phyloP scores from a whole-genome alignment of 2,329 filamentous ascomycete species.

The Alternaria brassicae region DNA sequence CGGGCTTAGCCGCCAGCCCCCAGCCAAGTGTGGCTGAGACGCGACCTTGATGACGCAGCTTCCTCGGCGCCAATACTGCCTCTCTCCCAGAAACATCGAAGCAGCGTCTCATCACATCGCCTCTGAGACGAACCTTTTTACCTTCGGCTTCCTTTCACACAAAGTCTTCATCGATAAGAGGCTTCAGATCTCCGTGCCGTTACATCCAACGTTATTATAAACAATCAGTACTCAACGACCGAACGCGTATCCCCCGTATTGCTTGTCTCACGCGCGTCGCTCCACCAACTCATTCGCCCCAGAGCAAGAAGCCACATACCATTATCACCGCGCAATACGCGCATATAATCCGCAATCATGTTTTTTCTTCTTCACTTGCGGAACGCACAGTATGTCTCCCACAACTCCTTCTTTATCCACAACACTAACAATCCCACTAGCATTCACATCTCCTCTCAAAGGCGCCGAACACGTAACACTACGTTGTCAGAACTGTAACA shows the following conservation, averaged over 20 bases:
- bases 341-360: constrained; percentile 35
- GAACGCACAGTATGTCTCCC: constrained; percentile 54
- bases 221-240: neutral
- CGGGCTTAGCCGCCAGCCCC: constrained; percentile 3
- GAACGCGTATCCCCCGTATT: neutral
- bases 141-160: neutral
- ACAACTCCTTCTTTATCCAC: neutral
- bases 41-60: constrained; percentile 14
- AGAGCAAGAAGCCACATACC: neutral
- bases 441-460: constrained; percentile 55
- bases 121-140: neutral
- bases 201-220: neutral
- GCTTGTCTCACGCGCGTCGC: constrained; percentile 1
- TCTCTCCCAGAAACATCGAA: neutral
- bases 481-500: constrained; percentile 62
- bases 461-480: constrained; percentile 60
- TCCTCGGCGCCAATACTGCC: constrained; percentile 15
- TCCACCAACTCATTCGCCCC: neutral
- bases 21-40: constrained; percentile 17
- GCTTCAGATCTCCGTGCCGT: neutral
- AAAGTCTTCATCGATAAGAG: neutral
- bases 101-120: neutral
- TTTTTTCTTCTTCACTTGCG: constrained; percentile 61
- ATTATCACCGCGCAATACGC: neutral
- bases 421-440: constrained; percentile 32